Evolutionary conservation across 2,329 filamentous ascomycete species (phyloP).

Genomic region (Boeremia exigua): DNA sequence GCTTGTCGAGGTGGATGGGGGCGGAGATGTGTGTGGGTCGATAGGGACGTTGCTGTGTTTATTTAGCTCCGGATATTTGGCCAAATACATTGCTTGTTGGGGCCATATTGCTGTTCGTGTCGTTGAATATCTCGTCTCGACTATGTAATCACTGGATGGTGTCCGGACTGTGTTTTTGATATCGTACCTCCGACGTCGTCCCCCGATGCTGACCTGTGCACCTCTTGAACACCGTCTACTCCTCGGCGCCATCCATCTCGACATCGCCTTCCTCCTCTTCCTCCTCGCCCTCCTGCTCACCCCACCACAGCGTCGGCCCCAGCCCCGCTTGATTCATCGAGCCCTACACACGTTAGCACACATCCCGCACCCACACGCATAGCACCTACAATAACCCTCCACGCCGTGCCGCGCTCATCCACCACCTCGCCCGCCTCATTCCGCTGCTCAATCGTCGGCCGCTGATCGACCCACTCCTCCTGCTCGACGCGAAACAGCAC

Average conservation of each 20-base stretch:
- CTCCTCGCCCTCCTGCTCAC: constrained; percentile 37
- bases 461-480: constrained; percentile 91
- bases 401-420: constrained; percentile 71
- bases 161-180: no score
- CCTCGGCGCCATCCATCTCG: constrained; percentile 35
- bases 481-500: constrained; percentile 85
- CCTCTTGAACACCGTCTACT: constrained; percentile 14
- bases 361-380: background rate
- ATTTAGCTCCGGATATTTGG: no score
- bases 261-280: constrained; percentile 35
- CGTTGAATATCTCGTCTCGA: no score
- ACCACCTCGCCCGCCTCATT: constrained; percentile 67
- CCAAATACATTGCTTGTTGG: no score
- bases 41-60: no score
- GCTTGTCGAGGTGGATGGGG: no score
- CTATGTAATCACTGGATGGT: no score
- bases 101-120: no score
- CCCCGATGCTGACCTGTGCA: no score
- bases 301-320: constrained; percentile 58
- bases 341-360: constrained; percentile 39
- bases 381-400: constrained; percentile 63
- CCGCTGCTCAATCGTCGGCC: constrained; percentile 76
- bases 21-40: no score
- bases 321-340: constrained; percentile 57
- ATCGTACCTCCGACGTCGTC: no score